Conservation (phyloP, 371 early-diverging fungal species). For the Saksenaea oblongispora region DNA sequence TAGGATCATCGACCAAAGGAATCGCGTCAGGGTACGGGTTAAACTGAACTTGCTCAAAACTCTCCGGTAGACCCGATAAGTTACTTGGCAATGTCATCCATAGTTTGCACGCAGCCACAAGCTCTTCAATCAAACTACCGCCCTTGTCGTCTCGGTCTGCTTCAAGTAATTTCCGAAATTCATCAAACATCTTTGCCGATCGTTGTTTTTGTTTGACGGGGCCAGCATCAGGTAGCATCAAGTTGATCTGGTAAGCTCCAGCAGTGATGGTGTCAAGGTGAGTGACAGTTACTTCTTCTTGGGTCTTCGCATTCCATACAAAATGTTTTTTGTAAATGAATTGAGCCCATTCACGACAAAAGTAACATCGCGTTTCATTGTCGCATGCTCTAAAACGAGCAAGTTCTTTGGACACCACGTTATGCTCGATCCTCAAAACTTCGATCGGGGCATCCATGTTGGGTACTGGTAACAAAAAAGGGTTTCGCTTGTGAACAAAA, state of each 20-base stretch:
- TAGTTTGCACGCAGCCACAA: slow-evolving; percentile 33
- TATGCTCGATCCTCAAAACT: slow-evolving; percentile 46
- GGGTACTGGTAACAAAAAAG: slow-evolving; percentile 8
- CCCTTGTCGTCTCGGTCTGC: slow-evolving; percentile 4
- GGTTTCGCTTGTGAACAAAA: slow-evolving; percentile 6
- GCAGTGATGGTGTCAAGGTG: slow-evolving; percentile 26
- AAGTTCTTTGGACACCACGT: slow-evolving; percentile 70
- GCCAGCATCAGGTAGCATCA: slow-evolving; percentile 6
- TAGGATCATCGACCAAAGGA: slow-evolving; percentile 58
- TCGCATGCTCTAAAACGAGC: slow-evolving; percentile 77
- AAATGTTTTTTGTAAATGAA: slow-evolving; percentile 77
- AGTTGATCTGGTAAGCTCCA: slow-evolving; percentile 33
- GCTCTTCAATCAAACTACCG: slow-evolving; percentile 21
- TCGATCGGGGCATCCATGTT: slow-evolving; percentile 44
- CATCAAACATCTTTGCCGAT: slow-evolving; percentile 27
- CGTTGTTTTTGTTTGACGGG: slow-evolving; percentile 23
- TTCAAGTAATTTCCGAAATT: slow-evolving; percentile 30
- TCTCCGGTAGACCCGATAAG: slow-evolving; percentile 36
- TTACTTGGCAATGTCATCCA: slow-evolving; percentile 47
- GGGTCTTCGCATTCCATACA: slow-evolving; percentile 49
- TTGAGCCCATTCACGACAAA: slow-evolving; percentile 86
- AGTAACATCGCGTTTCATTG: slow-evolving; percentile 68
- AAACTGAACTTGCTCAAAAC: slow-evolving; percentile 53
- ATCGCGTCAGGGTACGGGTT: slow-evolving; percentile 65
- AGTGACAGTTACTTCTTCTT: slow-evolving; percentile 36